A percentile compares a stretch with the other conserved stretches of the same genome.
Conservation (phyloP, 2,329 filamentous ascomycete genomes). For the Scedosporium minutisporum region DNA sequence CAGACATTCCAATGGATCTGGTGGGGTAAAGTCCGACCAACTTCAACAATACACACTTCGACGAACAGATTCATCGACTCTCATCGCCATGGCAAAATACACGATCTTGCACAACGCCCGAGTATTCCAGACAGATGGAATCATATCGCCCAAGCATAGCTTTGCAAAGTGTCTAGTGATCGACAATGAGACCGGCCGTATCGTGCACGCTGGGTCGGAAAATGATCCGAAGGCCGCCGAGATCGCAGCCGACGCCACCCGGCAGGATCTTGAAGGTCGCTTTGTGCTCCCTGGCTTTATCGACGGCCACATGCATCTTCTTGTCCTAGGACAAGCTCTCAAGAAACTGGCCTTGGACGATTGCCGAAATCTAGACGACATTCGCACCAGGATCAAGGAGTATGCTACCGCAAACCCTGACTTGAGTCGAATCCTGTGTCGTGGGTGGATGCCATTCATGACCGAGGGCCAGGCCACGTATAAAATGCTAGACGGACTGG, state of each 20-base stretch:
- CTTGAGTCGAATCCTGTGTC: constrained; percentile 39
- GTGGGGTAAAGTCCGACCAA: not conserved
- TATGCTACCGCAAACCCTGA: constrained; percentile 37
- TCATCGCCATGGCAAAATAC: not conserved
- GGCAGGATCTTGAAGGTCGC: not conserved
- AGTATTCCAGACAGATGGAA: constrained; percentile 11
- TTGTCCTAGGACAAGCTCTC: constrained; percentile 43
- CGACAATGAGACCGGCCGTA: constrained; percentile 7
- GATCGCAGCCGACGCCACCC: constrained; percentile 4
- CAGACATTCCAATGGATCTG: not conserved
- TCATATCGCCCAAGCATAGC: constrained; percentile 8
- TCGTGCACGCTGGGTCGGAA: constrained; percentile 8
- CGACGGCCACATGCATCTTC: constrained; percentile 47
- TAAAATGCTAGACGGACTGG: constrained; percentile 40
- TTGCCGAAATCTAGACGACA: constrained; percentile 39
- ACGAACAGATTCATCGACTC: not conserved
- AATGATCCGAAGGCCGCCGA: constrained; percentile 7
- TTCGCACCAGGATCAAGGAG: constrained; percentile 32
- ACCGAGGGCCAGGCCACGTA: constrained; percentile 35
- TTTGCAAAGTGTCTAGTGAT: constrained; percentile 9
- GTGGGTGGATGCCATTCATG: constrained; percentile 46
- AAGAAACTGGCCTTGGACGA: constrained; percentile 38
- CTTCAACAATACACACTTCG: not conserved
- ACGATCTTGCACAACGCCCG: constrained; percentile 13
- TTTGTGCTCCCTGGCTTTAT: constrained; percentile 45